These are phyloP conservation scores for Bipolaris victoriae DNA, from an alignment of 2,329 filamentous ascomycete genomes.

Conservation along the genomic window DNA sequence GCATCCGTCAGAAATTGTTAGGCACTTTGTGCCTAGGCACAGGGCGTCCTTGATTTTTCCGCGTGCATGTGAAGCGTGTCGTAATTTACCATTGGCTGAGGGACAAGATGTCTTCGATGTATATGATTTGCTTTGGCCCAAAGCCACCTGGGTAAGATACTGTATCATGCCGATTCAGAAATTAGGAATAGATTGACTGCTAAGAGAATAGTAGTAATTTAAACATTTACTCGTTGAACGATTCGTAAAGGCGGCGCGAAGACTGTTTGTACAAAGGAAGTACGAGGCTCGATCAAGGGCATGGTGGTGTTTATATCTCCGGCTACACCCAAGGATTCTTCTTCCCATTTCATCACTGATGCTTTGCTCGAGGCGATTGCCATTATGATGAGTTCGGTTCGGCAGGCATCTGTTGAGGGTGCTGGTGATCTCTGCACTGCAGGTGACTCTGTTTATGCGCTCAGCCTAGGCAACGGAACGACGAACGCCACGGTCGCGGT, in stretches of 20 bases:
- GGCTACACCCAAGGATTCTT: slow-evolving; percentile 51
- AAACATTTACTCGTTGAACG: too few species aligned
- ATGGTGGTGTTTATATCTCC: slow-evolving; percentile 65
- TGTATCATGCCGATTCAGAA: too few species aligned
- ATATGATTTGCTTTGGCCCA: too few species aligned
- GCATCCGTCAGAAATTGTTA: too few species aligned
- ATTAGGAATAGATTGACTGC: too few species aligned
- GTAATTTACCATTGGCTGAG: too few species aligned
- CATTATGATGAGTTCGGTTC: slow-evolving; percentile 51
- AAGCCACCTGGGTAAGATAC: too few species aligned
- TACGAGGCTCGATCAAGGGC: slow-evolving; percentile 56
- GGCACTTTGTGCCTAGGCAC: background rate
- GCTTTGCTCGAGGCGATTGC: slow-evolving; percentile 63
- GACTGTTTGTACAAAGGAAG: slow-evolving; percentile 26
- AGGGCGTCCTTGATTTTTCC: too few species aligned
- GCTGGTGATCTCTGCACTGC: slow-evolving; percentile 61
- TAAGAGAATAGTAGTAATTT: too few species aligned
- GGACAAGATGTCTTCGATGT: too few species aligned
- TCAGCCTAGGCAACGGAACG: slow-evolving; percentile 60
- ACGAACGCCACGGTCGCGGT: slow-evolving; percentile 48
- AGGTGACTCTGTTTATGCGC: slow-evolving; percentile 63
- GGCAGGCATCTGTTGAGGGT: slow-evolving; percentile 46
- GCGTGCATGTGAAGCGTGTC: too few species aligned
- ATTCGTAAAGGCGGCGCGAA: background rate
- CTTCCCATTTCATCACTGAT: slow-evolving; percentile 60